phyloP scores from a whole-genome alignment of 2,329 filamentous ascomycete species.

The Xylariaceae sp. region DNA sequence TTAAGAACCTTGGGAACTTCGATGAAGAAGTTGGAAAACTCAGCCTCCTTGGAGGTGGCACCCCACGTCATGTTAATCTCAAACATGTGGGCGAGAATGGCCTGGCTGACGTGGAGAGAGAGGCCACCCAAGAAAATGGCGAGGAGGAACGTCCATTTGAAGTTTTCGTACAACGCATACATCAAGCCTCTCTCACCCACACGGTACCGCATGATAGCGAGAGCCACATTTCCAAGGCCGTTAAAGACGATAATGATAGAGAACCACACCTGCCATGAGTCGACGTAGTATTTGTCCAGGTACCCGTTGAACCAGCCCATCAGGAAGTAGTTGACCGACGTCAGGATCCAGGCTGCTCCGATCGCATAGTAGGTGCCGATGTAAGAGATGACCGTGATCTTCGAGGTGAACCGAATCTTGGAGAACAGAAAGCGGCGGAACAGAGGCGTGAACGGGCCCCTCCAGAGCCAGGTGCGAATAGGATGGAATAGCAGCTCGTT shows the following conservation, averaged over 20 bases:
- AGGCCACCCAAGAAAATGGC: constrained; percentile 80
- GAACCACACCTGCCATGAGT: constrained; percentile 74
- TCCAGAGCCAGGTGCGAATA: constrained; percentile 55
- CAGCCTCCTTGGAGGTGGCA: constrained; percentile 76
- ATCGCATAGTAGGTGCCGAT: constrained; percentile 64
- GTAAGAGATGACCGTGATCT: constrained; percentile 63
- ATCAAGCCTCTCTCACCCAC: constrained; percentile 60
- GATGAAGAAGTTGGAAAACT: constrained; percentile 79
- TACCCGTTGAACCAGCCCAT: constrained; percentile 67
- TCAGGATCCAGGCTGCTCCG: constrained; percentile 62
- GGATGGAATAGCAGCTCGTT: constrained; percentile 69
- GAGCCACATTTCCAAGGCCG: constrained; percentile 66
- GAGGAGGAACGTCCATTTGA: constrained; percentile 71
- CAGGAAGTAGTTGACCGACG: constrained; percentile 65
- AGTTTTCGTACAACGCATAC: constrained; percentile 55
- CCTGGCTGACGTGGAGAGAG: constrained; percentile 75
- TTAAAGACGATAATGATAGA: constrained; percentile 76
- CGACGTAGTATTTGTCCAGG: constrained; percentile 63
- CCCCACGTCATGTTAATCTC: constrained; percentile 85
- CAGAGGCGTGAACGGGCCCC: constrained; percentile 61
- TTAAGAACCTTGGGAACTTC: constrained; percentile 75
- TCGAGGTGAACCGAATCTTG: constrained; percentile 60
- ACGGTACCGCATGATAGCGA: constrained; percentile 70
- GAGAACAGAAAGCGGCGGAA: constrained; percentile 58
- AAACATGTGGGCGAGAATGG: constrained; percentile 77